These are phyloP conservation scores for Dryadomyces quercivorus DNA, from an alignment of 2,329 filamentous ascomycete species.

Conservation along the genomic window DNA sequence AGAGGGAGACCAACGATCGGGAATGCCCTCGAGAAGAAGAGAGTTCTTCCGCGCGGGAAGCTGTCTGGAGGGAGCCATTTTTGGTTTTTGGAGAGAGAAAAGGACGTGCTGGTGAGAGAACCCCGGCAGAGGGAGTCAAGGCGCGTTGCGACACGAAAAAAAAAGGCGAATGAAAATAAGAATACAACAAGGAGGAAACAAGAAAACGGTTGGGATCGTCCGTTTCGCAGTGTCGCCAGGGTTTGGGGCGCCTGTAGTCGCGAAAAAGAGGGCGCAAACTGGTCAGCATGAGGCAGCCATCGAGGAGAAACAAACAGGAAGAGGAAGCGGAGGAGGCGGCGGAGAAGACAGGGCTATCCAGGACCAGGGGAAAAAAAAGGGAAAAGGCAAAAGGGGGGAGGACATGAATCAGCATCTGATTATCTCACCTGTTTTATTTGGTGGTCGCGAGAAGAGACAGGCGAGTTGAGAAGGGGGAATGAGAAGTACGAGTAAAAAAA, in stretches of 20 bases:
- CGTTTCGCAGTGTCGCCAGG: no score
- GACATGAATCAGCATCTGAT: not conserved
- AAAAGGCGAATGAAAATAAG: no score
- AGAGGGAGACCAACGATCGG: conserved; percentile 29
- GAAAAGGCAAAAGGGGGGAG: not conserved
- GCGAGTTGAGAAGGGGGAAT: not conserved
- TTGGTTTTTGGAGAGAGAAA: not conserved
- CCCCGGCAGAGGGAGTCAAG: no score
- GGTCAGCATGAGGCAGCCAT: not conserved
- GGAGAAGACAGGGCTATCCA: not conserved
- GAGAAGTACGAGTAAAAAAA: not conserved
- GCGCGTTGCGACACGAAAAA: no score
- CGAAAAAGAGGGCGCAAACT: not conserved
- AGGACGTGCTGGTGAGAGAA: no score
- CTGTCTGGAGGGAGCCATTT: conserved; percentile 14
- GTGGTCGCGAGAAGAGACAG: not conserved
- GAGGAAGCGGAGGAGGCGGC: not conserved
- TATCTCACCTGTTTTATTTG: not conserved
- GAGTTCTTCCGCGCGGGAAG: conserved; percentile 39
- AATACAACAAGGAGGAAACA: no score
- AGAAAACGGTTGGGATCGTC: no score
- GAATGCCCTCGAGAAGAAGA: conserved; percentile 39
- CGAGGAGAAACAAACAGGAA: not conserved
- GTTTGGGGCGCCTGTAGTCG: not conserved
- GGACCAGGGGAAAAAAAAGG: not conserved